phyloP scores from a whole-genome alignment of 208 protist species.

The Acanthamoeba sp. region DNA sequence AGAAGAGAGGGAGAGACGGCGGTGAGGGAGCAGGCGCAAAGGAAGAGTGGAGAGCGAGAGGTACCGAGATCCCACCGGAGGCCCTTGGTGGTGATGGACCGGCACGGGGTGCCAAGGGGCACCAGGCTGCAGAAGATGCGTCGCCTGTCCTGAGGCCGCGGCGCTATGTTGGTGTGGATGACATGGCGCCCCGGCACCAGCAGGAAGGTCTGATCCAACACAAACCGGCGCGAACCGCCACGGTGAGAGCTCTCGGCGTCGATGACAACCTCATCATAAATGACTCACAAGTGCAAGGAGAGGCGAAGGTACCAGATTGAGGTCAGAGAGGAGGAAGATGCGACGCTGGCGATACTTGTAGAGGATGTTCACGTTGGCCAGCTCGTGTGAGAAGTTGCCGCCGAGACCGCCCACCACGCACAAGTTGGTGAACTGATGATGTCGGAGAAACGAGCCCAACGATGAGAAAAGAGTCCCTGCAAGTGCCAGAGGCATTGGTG shows the following conservation, averaged over 20 bases:
- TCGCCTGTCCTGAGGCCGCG: background rate
- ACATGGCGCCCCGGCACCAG: conserved; percentile 7
- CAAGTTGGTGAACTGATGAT: conserved; percentile 31
- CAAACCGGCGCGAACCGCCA: too few relatives aligned
- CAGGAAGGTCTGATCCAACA: background rate
- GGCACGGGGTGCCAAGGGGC: background rate
- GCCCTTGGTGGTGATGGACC: conserved; percentile 37
- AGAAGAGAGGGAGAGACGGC: background rate
- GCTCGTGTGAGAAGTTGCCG: conserved; percentile 68
- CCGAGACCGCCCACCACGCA: conserved; percentile 56
- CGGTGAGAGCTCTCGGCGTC: too few relatives aligned
- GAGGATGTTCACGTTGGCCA: conserved; percentile 64
- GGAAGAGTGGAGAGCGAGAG: background rate
- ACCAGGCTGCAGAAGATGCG: conserved; percentile 55
- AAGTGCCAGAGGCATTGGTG: background rate
- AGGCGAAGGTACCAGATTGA: background rate
- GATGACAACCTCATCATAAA: too few relatives aligned
- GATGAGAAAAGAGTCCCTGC: too few relatives aligned
- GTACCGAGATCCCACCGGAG: conserved; percentile 59
- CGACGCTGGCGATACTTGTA: conserved; percentile 55
- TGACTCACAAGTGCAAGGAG: too few relatives aligned
- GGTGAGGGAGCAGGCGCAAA: background rate
- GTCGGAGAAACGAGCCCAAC: background rate
- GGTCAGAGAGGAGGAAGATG: conserved; percentile 28
- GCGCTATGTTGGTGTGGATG: background rate